Conservation (phyloP, 768 basidiomycete species). For the Terana coerulea region DNA sequence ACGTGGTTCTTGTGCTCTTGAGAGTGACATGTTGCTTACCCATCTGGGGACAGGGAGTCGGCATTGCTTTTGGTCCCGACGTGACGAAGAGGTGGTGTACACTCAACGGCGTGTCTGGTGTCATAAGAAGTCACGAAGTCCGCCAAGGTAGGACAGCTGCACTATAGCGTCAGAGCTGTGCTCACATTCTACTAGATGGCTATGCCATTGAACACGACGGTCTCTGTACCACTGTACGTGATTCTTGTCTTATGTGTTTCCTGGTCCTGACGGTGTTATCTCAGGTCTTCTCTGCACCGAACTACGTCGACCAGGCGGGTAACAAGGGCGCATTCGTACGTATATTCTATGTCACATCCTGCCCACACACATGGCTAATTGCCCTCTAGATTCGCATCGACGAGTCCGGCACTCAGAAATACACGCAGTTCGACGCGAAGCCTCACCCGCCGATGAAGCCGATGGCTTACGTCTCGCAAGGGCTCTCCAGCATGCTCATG, state of each 20-base stretch:
- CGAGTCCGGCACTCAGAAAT: conserved; percentile 65
- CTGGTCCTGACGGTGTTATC: conserved; percentile 8
- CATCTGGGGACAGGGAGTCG: conserved; percentile 68
- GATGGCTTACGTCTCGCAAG: conserved; percentile 82
- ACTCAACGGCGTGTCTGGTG: conserved; percentile 78
- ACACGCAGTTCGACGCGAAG: conserved; percentile 80
- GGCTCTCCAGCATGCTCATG: conserved; percentile 69
- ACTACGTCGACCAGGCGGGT: conserved; percentile 88
- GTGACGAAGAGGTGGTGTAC: conserved; percentile 89
- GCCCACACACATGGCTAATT: no score
- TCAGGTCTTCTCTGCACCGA: conserved; percentile 91
- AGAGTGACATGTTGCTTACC: background rate
- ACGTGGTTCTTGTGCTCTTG: conserved; percentile 25
- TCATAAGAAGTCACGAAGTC: conserved; percentile 96
- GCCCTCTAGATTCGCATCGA: conserved; percentile 72
- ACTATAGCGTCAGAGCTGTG: background rate
- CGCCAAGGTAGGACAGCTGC: conserved; percentile 60
- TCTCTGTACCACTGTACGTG: conserved; percentile 81
- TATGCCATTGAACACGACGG: conserved; percentile 96
- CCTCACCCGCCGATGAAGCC: conserved; percentile 89
- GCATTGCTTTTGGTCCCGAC: conserved; percentile 93
- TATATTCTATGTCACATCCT: conserved; percentile 13
- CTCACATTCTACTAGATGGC: conserved; percentile 51
- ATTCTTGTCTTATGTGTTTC: conserved; percentile 8
- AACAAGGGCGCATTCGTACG: conserved; percentile 91